Base-by-base conservation (phyloP, 179 eudicot genomes). In the Pouteria campechiana region DNA sequence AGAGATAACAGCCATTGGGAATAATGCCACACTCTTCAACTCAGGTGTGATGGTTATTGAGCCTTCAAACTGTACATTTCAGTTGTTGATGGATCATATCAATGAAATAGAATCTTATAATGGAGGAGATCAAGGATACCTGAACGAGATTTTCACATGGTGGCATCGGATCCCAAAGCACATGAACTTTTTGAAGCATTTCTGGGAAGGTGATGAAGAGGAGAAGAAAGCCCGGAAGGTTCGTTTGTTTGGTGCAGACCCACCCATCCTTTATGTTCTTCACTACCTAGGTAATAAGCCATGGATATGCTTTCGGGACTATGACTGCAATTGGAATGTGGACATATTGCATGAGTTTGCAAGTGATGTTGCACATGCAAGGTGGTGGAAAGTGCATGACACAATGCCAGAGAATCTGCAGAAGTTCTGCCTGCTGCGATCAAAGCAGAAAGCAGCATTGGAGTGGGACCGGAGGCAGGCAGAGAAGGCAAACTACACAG, bases 341-440 rank as follows among this genome's bases (percentile, higher is more conserved):
- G 81, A 73, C 11, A 38, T 61, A 12, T 39, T 79, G 44, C 86
- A 75, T 24, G 90, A 79, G 65, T 87, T 79, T 64, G 96, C 96
- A 13, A 87, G 96, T 14, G 76, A 87, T 37, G 71, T 76, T n/a
- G 93, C 90, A 0, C 90, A 83, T 32, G 66, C 4, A 34, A 70
- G 75, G 6, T 87, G 96, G 96, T 87, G 96, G 96, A 76, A 72
- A 59, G 75, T 83, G 44, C 90, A 87, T 24, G 96, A 87, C 63
- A 75, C 93, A 32, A 83, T 87, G 96, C 90, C 96, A 0, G 63
- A 74, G 17, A 75, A 83, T 28, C 48, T 87, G 58, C 93, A 87
- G 15, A 70, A 61, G 54, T 87, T 69, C 46, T 87, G 96, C 38
- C 51, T 71, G 52, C 75, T 87, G 7, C 52, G 81, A 56, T 76